Base-by-base conservation (phyloP, 2,329 filamentous ascomycete species). In the Colletotrichum tropicale region DNA sequence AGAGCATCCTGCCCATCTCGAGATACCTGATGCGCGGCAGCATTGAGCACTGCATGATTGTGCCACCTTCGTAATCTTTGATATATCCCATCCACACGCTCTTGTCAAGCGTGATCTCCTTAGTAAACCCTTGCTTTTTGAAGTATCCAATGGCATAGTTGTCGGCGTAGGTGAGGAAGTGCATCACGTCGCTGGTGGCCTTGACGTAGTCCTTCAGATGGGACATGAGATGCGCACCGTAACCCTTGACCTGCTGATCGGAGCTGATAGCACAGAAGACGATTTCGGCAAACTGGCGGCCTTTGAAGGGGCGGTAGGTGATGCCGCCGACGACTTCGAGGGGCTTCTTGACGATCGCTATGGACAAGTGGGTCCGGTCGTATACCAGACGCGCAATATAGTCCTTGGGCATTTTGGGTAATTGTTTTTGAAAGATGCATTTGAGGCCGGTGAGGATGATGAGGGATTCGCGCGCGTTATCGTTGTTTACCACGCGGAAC, bases 141-240 rank as follows among this genome's bases (percentile, higher is more conserved):
- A 99, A 99, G 84, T 98, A 99, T 13, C 97, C 97, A 78, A 98
- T 99, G 52, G 97, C 97, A 82, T 98, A 98, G 84, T 99, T 99
- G 85, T 99, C 97, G 78, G 97, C 97, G 82, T 99, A 99, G 2
- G 97, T 99, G 4, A 99, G 89, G 85, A 99, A 99, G 85, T 99
- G 96, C 96, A 98, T 98, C 64, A 99, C 96, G 78, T 96, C 93
- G 70, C 95, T 98, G 1, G 96, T 98, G 8, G 96, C 96, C 85
- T 98, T 98, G 84, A 99, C 97, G 81, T 98, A 99, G 87, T 99
- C 94, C 85, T 99, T 99, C 61, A 99, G 87, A 83, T 99, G 97
- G 3, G 95, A 96, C 97, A 99, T 99, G 24, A 99, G 89, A 88
- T 98, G 96, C 13, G 97, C 96, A 78, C 97, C 97, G 82, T 99